Evolutionary conservation across 345 rosid species (phyloP), one percentile per base, ranked within the genome.

Genomic region (Cardamine chenopodiifolia): DNA sequence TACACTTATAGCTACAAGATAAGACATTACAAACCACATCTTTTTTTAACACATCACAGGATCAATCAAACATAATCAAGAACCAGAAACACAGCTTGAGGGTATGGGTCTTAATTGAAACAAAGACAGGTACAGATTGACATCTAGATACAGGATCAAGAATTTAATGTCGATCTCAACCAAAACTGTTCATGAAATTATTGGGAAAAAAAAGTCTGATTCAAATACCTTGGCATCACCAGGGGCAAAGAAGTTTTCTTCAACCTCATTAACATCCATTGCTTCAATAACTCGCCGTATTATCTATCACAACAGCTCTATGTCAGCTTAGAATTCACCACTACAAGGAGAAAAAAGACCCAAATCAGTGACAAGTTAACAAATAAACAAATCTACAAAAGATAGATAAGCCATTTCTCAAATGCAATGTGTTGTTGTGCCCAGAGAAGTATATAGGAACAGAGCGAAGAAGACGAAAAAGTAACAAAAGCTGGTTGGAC

Each of bases 201-300:
- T 5, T n/a, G 2, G 44, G 40, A 12, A 28, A 40, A 34, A 13
- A 19, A 1, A 12, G 34, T 31, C 44, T 50, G 68, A 60, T 56
- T 60, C 2, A 77, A 25, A 71, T 87, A 95, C 99, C 99, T 92
- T 95, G 75, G 98, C 98, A 84, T 95, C 99, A 64, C 87, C 84
- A 40, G 86, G 91, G 10, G 94, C 91, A 83, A 92, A 92, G 59
- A 87, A 83, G 67, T 70, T 92, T 77, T 95, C 99, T 86, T 95
- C 99, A 72, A 89, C 90, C 79, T 95, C 97, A 32, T 80, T 65
- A 45, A 72, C 74, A 75, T 95, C 99, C 99, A 95, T 95, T 35
- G 53, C 72, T 69, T 83, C 81, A 47, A 70, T 22, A 71, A 22
- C 76, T 78, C 79, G 80, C 78, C 8, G 53, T 64, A 49, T 72